phyloP scores from a whole-genome alignment of 352 stramenopile species.

The Globisporangium solare region DNA sequence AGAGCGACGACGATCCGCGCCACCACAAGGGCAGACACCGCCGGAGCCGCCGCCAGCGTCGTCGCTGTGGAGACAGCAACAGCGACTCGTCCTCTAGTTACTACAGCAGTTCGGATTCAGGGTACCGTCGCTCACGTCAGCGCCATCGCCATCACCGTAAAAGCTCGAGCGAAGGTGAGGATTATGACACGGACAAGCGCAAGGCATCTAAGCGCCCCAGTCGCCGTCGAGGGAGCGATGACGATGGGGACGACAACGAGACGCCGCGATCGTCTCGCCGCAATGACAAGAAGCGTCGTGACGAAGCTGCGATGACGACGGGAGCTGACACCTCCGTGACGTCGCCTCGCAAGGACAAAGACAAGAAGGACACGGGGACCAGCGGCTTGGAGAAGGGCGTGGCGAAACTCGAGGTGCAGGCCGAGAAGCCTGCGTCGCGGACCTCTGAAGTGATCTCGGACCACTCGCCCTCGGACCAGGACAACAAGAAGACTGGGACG shows the following conservation, averaged over 20 bases:
- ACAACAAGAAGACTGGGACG: constrained; percentile 13
- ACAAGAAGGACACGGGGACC: not conserved
- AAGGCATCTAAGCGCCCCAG: constrained; percentile 23
- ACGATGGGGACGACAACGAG: constrained; percentile 25
- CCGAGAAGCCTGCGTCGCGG: constrained; percentile 18
- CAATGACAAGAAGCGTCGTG: constrained; percentile 11
- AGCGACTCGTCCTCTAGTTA: constrained; percentile 49
- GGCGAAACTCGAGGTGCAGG: constrained; percentile 29
- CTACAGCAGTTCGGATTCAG: constrained; percentile 44
- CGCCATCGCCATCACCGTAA: constrained; percentile 30
- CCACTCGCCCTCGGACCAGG: constrained; percentile 8
- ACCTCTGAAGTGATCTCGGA: constrained; percentile 16
- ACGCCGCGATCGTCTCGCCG: constrained; percentile 24
- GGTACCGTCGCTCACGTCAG: constrained; percentile 31
- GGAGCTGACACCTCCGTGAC: not conserved
- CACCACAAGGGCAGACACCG: constrained; percentile 20
- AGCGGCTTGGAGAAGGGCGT: constrained; percentile 28
- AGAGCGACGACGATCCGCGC: constrained; percentile 27
- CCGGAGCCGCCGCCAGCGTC: constrained; percentile 13
- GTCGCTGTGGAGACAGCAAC: constrained; percentile 21
- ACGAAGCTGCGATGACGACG: not conserved
- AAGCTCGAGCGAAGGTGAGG: constrained; percentile 55
- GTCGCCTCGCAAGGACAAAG: not conserved
- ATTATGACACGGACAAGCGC: constrained; percentile 50
- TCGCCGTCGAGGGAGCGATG: constrained; percentile 23